Percentiles rank a stretch among this genome's conserved stretches.
Evolutionary conservation across 805 yeast genomes (phyloP).

Genomic region (Kregervanrija fluxuum): DNA sequence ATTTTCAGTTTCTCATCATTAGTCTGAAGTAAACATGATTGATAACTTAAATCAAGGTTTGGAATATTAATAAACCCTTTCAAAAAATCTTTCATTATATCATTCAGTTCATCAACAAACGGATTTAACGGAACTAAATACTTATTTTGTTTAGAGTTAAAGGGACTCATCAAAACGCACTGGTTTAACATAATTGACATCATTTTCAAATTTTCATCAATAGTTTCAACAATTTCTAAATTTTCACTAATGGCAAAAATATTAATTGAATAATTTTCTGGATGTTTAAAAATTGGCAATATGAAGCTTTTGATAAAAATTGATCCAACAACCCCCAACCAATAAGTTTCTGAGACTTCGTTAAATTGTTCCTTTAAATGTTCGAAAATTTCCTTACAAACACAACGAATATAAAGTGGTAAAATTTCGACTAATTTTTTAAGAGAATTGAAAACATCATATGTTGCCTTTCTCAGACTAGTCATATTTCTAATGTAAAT

Average conservation of each 20-base stretch:
- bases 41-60: conserved; percentile 53
- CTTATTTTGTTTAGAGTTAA: conserved; percentile 46
- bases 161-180: conserved; percentile 60
- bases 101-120: conserved; percentile 47
- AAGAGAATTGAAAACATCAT: conserved; percentile 50
- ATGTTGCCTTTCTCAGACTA: conserved; percentile 61
- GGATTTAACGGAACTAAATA: conserved; percentile 78
- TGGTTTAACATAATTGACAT: conserved; percentile 57
- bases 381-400: conserved; percentile 39
- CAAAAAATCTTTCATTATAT: conserved; percentile 38
- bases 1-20: conserved; percentile 48
- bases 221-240: conserved; percentile 18
- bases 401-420: conserved; percentile 50
- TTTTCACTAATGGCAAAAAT: conserved; percentile 18
- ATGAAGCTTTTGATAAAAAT: conserved; percentile 49
- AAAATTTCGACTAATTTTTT: conserved; percentile 32
- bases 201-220: conserved; percentile 45
- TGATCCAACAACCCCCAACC: conserved; percentile 63
- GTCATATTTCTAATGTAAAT: conserved; percentile 71
- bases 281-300: conserved; percentile 38
- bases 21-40: conserved; percentile 51
- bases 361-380: conserved; percentile 38
- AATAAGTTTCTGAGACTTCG: conserved; percentile 50
- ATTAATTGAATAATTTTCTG: conserved; percentile 51
- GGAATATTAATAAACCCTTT: conserved; percentile 43